Evolutionary conservation across 1,139 yeast species (phyloP).

Genomic region (Pichia sp.): DNA sequence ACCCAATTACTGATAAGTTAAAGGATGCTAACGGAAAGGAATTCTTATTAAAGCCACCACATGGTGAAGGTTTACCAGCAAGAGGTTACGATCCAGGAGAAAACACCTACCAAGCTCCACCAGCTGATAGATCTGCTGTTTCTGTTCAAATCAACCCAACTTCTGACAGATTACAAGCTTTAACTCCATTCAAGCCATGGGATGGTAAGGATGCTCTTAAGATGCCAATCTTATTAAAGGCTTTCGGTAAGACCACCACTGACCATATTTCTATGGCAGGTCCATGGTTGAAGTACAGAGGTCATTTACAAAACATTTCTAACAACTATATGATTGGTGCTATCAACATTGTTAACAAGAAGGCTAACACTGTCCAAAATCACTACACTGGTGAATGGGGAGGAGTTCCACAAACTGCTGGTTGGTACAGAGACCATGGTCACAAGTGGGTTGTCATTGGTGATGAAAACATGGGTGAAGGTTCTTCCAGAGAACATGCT

Average conservation of each 20-base stretch:
- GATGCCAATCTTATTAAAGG: conserved; percentile 78
- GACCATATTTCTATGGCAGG: conserved; percentile 99
- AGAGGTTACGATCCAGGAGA: conserved; percentile 85
- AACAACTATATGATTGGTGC: conserved; percentile 97
- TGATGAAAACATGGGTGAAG: conserved; percentile 98
- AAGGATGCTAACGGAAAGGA: conserved; percentile 59
- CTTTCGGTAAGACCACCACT: conserved; percentile 97
- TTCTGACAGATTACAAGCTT: conserved; percentile 76
- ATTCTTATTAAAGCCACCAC: conserved; percentile 77
- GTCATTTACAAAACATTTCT: conserved; percentile 94
- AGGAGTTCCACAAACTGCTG: conserved; percentile 97
- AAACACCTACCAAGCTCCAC: conserved; percentile 69
- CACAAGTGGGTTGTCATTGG: conserved; percentile 95
- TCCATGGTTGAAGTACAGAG: conserved; percentile 98
- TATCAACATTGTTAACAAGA: conserved; percentile 94
- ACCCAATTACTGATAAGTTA: conserved; percentile 81
- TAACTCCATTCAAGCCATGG: conserved; percentile 90
- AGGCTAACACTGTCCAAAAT: conserved; percentile 88
- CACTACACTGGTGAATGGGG: conserved; percentile 74
- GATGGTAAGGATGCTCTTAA: conserved; percentile 77
- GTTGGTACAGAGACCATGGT: conserved; percentile 91
- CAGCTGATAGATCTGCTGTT: no score
- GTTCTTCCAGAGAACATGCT: conserved; percentile 99
- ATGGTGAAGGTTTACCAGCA: conserved; percentile 84
- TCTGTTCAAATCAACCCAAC: conserved; percentile 75